These are phyloP conservation scores for Cenchrus fungigraminus DNA, from an alignment of 176 grass and related monocot genomes.

Conservation along the genomic window DNA sequence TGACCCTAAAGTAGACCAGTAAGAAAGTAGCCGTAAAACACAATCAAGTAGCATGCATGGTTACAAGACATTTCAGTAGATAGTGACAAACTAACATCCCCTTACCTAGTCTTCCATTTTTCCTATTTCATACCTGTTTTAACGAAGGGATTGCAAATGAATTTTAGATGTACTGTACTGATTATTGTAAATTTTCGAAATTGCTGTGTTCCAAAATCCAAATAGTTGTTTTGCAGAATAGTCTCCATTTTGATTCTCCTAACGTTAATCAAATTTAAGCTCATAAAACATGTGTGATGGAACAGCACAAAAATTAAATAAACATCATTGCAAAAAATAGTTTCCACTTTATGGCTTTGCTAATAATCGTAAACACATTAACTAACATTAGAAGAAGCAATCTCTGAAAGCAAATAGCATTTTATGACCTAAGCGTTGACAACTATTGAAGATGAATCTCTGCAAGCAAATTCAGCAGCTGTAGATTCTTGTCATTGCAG, in stretches of 20 bases:
- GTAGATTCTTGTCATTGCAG: neutral
- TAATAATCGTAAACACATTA: conserved; percentile 3
- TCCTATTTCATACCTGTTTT: neutral
- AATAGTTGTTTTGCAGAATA: neutral
- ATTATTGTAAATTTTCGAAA: neutral
- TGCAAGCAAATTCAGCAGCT: neutral
- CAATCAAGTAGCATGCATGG: conserved; percentile 12
- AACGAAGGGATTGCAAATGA: too few species aligned
- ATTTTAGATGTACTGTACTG: neutral
- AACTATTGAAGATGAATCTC: neutral
- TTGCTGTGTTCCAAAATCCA: neutral
- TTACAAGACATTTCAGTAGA: conserved; percentile 2
- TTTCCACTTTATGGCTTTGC: neutral
- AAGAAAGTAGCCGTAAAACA: conserved; percentile 8
- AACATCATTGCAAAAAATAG: neutral
- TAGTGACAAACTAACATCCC: conserved; percentile 4
- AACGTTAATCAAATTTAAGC: neutral
- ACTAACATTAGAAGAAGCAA: neutral
- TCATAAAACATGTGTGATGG: neutral
- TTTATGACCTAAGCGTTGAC: neutral
- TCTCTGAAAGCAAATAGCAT: neutral
- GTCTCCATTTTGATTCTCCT: neutral
- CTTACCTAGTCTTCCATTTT: neutral
- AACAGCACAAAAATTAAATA: neutral
- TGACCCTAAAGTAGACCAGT: neutral